Evolutionary conservation across 2,329 filamentous ascomycete genomes (phyloP).

Genomic region (Pleoardoris graminearum): DNA sequence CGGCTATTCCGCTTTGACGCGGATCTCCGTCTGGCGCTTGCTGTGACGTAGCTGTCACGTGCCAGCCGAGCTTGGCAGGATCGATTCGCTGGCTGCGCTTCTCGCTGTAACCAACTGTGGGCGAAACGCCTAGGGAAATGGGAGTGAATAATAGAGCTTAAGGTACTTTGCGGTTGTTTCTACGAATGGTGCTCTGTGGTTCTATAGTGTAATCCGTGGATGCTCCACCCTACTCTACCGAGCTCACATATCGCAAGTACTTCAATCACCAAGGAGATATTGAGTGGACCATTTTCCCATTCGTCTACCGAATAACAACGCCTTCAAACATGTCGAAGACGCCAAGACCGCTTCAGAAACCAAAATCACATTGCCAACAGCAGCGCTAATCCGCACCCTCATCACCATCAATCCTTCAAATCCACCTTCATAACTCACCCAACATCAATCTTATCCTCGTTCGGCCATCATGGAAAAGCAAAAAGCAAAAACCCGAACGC

Average conservation of each 20-base stretch:
- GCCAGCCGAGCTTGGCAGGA: slow-evolving; percentile 1
- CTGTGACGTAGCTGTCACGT: slow-evolving; percentile 20
- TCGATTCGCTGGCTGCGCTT: slow-evolving; percentile 1
- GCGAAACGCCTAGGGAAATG: not conserved
- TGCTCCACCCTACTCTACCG: too few species aligned
- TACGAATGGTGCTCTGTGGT: not conserved
- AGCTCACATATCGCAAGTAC: too few species aligned
- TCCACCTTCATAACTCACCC: not conserved
- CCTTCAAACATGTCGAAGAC: too few species aligned
- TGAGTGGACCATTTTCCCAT: not conserved
- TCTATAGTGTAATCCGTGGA: not conserved
- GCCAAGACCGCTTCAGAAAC: too few species aligned
- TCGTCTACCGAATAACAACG: not conserved
- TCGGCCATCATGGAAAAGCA: not conserved
- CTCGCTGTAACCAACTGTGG: not conserved
- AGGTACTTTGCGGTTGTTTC: not conserved
- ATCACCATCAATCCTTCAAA: not conserved
- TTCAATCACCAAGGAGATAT: not conserved
- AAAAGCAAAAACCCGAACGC: slow-evolving; percentile 1
- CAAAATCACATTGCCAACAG: not conserved
- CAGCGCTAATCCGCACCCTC: not conserved
- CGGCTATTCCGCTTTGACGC: not conserved
- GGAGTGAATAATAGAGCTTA: too few species aligned
- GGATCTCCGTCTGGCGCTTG: slow-evolving; percentile 13
- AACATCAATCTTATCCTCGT: not conserved